Evolutionary conservation across 495 filamentous ascomycete genomes (phyloP).

Genomic region (Lasiosphaeriaceae sp.): DNA sequence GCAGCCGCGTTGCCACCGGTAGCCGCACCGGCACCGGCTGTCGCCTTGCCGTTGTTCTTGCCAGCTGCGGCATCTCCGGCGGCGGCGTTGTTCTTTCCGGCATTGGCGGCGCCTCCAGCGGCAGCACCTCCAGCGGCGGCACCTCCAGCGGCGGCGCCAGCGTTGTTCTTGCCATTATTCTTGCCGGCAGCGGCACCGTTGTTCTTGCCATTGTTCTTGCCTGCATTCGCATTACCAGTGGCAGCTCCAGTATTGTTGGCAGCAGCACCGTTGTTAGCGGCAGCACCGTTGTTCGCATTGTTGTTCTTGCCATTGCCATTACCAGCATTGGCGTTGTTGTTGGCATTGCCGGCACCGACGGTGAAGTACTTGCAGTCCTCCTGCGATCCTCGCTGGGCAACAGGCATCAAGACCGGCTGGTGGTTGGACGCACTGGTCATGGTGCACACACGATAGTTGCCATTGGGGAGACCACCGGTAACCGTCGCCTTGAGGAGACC

Average conservation of each 20-base stretch:
- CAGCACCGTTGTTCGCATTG: constrained; percentile 1
- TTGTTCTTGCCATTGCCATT: no score
- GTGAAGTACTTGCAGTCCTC: constrained; percentile 71
- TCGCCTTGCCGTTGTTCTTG: not conserved
- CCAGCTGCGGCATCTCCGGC: constrained; percentile 5
- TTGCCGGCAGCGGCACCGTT: constrained; percentile 4
- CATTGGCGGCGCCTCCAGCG: not conserved
- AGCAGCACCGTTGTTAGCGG: not conserved
- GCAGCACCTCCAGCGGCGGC: not conserved
- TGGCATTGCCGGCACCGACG: constrained; percentile 22
- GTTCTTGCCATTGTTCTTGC: not conserved
- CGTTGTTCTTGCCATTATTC: constrained; percentile 8
- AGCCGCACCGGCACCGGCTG: not conserved
- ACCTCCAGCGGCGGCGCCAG: no score
- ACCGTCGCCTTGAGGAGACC: constrained; percentile 55
- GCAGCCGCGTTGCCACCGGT: not conserved
- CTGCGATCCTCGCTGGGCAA: constrained; percentile 68
- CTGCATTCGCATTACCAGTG: not conserved
- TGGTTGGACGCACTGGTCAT: constrained; percentile 67
- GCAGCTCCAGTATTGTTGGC: constrained; percentile 2
- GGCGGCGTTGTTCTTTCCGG: not conserved
- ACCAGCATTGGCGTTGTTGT: constrained; percentile 6
- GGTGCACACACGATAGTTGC: constrained; percentile 70
- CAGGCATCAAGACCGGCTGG: constrained; percentile 74
- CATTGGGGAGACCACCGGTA: constrained; percentile 59